phyloP scores from a whole-genome alignment of 176 grass and related monocot species.

The Melocanna baccifera region DNA sequence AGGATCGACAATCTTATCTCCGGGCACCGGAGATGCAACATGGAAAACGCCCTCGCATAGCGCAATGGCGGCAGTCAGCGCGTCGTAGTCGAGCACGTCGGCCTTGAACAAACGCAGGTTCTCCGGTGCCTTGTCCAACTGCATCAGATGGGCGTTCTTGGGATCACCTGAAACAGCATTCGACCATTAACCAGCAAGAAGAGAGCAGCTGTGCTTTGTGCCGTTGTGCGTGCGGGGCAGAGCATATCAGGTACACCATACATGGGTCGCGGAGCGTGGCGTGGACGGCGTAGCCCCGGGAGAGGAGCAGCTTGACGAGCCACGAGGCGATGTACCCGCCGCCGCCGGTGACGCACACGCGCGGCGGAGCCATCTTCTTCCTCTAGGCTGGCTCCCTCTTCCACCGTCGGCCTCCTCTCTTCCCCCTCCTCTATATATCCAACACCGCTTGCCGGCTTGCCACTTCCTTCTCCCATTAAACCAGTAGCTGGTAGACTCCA shows the following conservation, averaged over 20 bases:
- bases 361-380: not conserved
- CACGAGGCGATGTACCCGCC: constrained; percentile 50
- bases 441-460: too few species aligned
- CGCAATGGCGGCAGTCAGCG: constrained; percentile 30
- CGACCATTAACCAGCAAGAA: not conserved
- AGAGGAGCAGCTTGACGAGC: constrained; percentile 62
- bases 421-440: too few species aligned
- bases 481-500: too few species aligned
- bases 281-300: constrained; percentile 51
- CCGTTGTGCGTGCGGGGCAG: too few species aligned
- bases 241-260: not conserved
- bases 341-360: constrained; percentile 53
- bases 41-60: constrained; percentile 66
- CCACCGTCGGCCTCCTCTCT: not conserved
- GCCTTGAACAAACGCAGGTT: constrained; percentile 64
- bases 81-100: constrained; percentile 47
- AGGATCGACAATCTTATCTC: constrained; percentile 12
- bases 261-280: constrained; percentile 48
- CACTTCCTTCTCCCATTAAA: too few species aligned
- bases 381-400: not conserved
- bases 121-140: constrained; percentile 39
- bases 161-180: constrained; percentile 29
- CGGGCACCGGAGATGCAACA: constrained; percentile 48
- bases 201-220: too few species aligned
- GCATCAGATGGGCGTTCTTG: constrained; percentile 39